Base-by-base conservation (phyloP, 331 rosid species). In the Quercus phellos region DNA sequence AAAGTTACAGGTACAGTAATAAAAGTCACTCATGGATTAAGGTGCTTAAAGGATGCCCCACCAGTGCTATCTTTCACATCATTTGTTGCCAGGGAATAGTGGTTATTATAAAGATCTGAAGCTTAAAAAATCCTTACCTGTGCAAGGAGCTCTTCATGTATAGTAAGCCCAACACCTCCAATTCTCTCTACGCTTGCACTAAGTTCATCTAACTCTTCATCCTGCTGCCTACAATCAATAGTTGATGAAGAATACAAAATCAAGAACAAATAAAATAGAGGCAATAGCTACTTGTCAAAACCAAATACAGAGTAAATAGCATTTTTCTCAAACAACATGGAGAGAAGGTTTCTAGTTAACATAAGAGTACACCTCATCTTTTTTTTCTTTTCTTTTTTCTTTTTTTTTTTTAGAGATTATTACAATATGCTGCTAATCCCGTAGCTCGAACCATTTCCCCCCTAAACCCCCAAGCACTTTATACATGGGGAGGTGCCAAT, bases 201-300 rank as follows among this genome's bases (percentile, higher is more conserved):
- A 78, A 95, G 92, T 83, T 91, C 94, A 32, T 95, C 99, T 89
- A 95, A 91, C 78, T 95, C 97, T 83, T 95, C 97, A 75, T 95
- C 99, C 67, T 95, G 99, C 79, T 72, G 89, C 90, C 99, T 95
- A 78, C 7, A 74, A 77, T 75, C 73, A 38, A 38, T 7, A 38
- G 43, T 38, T 38, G 43, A 38, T 38, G 8, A 38, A 38, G 43
- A 38, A 38, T 38, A 77, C 80, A 72, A 83, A 77, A 27, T 18
- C 58, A 72, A 59, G 4, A 72, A 50, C 73, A 42, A 79, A 77
- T 72, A 21, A 59, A 80, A 30, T 19, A 38, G 43, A 38, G 3
- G 43, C 43, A 38, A 38, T 6, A 38, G 43, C 43, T 38, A 38
- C 43, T 38, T 35, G 42, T 38, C 43, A 38, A 38, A 38, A 38